Evolutionary conservation across 2,329 filamentous ascomycete species (phyloP), one percentile per base, ranked within the genome.

Genomic region (Xylariaceae sp.): DNA sequence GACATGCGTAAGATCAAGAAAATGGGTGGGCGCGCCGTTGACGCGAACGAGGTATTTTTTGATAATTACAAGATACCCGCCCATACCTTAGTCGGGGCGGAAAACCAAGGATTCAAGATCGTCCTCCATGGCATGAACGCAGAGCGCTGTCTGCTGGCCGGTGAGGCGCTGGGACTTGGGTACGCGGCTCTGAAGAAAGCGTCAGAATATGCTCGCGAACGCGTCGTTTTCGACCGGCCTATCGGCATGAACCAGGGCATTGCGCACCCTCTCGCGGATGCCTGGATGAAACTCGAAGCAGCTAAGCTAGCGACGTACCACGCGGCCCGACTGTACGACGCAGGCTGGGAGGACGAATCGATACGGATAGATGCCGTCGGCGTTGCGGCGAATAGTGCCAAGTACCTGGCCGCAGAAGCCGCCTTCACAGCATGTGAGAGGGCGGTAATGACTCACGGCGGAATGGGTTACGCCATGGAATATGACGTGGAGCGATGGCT

Each of bases 1-100:
- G 75, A 83, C 8, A 67, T 92, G 55, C 77, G 76, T 30, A 76
- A 67, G 54, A 94, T 94, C 51, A 80, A 76, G 61, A 94, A 94
- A 60, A 92, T 94, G 85, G 88, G 88, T 7, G 84, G 85, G 0
- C 69, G 85, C 9, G 85, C 85, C 0, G 78, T 94, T 1, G 86
- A 92, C 53, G 85, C 86, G 1, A 94, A 94, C 50, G 85, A 92
- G 56, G 82, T 94, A 1, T 94, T 94, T 61, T 92, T 94, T 57
- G 85, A 92, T 59, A 76, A 81, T 49, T 94, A 89, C 59, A 59
- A 62, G 3, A 76, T 92, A 11, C 76, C 81, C 0, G 70, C 71
- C 0, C 68, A 77, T 28, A 69, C 77, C 0, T 65, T 90, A 0
- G 76, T 94, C 29, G 87, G 87, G 1, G 57, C 74, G 21, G 83